Conservation (phyloP, 371 early-diverging fungal genomes). For the Syncephalastrum racemosum region DNA sequence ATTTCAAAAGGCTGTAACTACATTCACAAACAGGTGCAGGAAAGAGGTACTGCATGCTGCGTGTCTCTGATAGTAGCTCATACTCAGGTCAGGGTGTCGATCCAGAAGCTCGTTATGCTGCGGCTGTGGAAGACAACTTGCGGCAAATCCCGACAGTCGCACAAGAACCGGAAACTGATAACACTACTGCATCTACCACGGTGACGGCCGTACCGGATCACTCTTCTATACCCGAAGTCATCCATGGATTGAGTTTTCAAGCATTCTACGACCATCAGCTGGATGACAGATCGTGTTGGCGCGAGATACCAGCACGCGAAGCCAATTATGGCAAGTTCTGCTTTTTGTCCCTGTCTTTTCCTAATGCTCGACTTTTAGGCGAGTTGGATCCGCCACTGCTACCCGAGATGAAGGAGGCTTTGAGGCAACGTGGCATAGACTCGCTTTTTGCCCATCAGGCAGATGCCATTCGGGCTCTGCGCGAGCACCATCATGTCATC, state of each 20-base stretch:
- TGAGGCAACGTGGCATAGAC: slow-evolving; percentile 35
- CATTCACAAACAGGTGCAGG: slow-evolving; percentile 20
- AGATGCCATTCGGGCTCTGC: slow-evolving; percentile 53
- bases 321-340: slow-evolving; percentile 18
- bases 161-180: background rate
- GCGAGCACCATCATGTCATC: slow-evolving; percentile 53
- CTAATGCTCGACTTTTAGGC: slow-evolving; percentile 11
- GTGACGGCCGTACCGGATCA: too few relatives aligned
- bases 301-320: slow-evolving; percentile 11
- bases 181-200: too few relatives aligned
- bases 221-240: slow-evolving; percentile 12
- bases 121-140: background rate
- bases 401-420: slow-evolving; percentile 20
- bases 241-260: slow-evolving; percentile 21
- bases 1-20: slow-evolving; percentile 24
- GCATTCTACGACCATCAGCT: slow-evolving; percentile 36
- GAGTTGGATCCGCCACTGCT: slow-evolving; percentile 18
- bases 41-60: background rate
- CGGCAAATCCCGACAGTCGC: too few relatives aligned
- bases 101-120: slow-evolving; percentile 15
- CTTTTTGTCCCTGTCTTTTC: background rate
- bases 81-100: slow-evolving; percentile 8
- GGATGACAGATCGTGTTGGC: slow-evolving; percentile 8
- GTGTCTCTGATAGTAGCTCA: too few relatives aligned
- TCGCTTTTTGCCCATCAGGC: slow-evolving; percentile 72